Percentiles rank a stretch among this genome's conserved stretches.
Evolutionary conservation across 805 yeast species (phyloP).

Genomic region (Jamesozyma hellenica): DNA sequence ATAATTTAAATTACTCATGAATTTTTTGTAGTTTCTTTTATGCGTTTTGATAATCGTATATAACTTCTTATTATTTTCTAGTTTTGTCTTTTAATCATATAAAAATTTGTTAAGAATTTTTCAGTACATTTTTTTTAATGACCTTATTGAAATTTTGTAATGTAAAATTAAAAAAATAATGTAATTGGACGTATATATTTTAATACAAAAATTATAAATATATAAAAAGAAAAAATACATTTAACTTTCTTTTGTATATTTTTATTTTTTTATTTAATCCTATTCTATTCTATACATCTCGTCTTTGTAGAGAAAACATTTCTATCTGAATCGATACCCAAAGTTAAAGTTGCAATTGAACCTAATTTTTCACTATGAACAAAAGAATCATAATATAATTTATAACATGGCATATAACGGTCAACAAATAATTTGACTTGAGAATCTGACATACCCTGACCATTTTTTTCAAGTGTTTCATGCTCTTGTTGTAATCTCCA

Average conservation of each 20-base stretch:
- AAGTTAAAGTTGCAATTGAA: conserved; percentile 23
- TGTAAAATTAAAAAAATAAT: no score
- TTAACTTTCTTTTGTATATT: no score
- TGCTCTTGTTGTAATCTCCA: conserved; percentile 67
- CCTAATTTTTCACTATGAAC: conserved; percentile 25
- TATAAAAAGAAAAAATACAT: no score
- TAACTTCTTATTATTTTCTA: no score
- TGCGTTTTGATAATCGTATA: no score
- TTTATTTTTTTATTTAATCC: no score
- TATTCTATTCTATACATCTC: conserved; percentile 9
- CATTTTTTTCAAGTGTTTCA: conserved; percentile 29
- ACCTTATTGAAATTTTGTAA: no score
- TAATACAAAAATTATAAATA: background rate
- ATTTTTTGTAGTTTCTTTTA: no score
- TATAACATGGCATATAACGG: conserved; percentile 80
- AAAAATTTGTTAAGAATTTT: no score
- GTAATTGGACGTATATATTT: background rate
- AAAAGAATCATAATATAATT: conserved; percentile 48
- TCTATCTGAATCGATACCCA: conserved; percentile 24
- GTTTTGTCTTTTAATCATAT: background rate
- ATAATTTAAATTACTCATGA: conserved; percentile 5
- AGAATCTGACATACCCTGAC: conserved; percentile 71
- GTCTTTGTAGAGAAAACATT: conserved; percentile 12
- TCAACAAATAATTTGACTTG: conserved; percentile 62
- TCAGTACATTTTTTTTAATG: no score